These are phyloP conservation scores for Scopulariopsis brevicaulis DNA, from an alignment of 2,329 filamentous ascomycete genomes.

Conservation along the genomic window DNA sequence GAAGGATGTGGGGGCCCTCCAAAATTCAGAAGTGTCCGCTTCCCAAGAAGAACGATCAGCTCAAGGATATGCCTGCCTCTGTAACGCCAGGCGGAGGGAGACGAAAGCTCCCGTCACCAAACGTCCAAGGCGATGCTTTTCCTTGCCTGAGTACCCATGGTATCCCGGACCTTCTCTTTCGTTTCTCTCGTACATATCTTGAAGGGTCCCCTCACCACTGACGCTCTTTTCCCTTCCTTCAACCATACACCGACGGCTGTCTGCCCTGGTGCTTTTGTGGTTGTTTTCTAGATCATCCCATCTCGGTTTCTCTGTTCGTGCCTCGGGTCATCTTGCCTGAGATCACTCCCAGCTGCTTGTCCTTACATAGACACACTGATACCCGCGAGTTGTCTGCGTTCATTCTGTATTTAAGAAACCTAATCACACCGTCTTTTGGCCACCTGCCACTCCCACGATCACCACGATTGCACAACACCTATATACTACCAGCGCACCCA, in stretches of 20 bases:
- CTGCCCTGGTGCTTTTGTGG: slow-evolving; percentile 2
- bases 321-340: slow-evolving; percentile 2
- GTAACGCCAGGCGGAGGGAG: background rate
- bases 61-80: too few species aligned
- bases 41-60: too few species aligned
- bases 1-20: too few species aligned
- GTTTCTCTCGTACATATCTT: slow-evolving; percentile 3
- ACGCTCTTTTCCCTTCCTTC: slow-evolving; percentile 5
- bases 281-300: slow-evolving; percentile 2
- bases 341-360: background rate
- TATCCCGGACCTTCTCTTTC: background rate
- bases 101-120: background rate
- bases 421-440: slow-evolving; percentile 17
- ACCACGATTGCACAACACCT: background rate
- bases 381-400: slow-evolving; percentile 1
- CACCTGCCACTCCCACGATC: slow-evolving; percentile 1
- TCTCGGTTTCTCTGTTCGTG: slow-evolving; percentile 4
- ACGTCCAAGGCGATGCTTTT: background rate
- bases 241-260: slow-evolving; percentile 1
- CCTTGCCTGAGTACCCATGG: background rate
- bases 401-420: slow-evolving; percentile 14
- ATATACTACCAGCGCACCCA: background rate
- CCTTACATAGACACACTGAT: slow-evolving; percentile 3
- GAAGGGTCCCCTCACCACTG: slow-evolving; percentile 2
- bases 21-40: too few species aligned